Base-by-base conservation (phyloP, 768 basidiomycete genomes). In the Naganishia randhawae region DNA sequence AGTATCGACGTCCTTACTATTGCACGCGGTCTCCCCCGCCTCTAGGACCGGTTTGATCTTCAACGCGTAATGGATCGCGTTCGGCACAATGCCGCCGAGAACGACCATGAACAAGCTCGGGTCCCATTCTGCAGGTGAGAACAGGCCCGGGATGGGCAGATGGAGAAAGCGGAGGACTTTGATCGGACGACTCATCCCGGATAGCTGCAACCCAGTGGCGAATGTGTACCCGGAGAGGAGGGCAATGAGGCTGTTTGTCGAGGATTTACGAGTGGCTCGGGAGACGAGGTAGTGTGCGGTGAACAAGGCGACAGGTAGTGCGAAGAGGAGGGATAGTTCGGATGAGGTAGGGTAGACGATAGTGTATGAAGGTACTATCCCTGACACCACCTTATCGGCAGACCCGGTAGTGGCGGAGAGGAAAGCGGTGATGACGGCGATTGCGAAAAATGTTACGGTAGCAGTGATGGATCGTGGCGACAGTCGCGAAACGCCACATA, bases 401-500 rank as follows among this genome's bases (percentile, higher is more conserved):
- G 76, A 51, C 64, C 80, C 78, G 25, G 71, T 71, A 6, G 73
- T 37, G 3, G 75, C 74, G 42, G 71, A 32, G 29, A 77, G 55
- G 73, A 78, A 73, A 50, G 77, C 71, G 14, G 76, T 69, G 25
- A 71, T n/a, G 55, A 37, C 74, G 68, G 78, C 48, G 62, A 77
- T 69, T 9, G 77, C 76, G 72, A 78, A 78, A 69, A 75, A 74
- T n/a, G 72, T 73, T 6, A 66, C 52, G 13, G 77, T 78, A 14
- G 81, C 81, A 25, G 74, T 65, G 50, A 82, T 39, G 9, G 80
- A 80, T 8, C 80, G 74, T 22, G 71, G 73, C 19, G 79, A 80
- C 29, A 80, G 72, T 19, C 81, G 73, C 0, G 80, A 77, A 13
- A 80, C 69, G 3, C 81, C 81, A 62, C 78, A 76, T 4, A 82